Percentiles rank a stretch among this genome's conserved stretches.
Conservation (phyloP, 495 filamentous ascomycete species). For the Alectoria sarmentosa region DNA sequence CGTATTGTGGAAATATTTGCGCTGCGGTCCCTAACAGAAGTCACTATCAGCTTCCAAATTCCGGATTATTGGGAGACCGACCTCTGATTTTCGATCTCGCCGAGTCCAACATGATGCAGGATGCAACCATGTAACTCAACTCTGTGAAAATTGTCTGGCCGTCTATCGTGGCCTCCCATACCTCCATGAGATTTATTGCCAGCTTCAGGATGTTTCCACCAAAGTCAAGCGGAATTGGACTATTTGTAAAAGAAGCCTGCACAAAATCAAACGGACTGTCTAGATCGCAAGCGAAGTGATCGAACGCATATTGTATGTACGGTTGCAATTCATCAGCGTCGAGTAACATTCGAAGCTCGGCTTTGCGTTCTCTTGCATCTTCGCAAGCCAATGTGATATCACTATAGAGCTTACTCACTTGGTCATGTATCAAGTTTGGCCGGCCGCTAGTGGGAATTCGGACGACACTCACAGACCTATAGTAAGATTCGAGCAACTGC, state of each 20-base stretch:
- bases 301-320: conserved; percentile 46
- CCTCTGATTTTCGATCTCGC: conserved; percentile 39
- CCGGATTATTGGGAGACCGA: conserved; percentile 22
- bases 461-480: conserved; percentile 45
- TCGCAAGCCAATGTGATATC: conserved; percentile 36
- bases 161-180: conserved; percentile 25
- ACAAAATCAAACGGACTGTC: conserved; percentile 52
- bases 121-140: conserved; percentile 46
- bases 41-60: conserved; percentile 5
- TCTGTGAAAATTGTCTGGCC: conserved; percentile 38
- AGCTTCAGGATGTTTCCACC: conserved; percentile 48
- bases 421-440: conserved; percentile 40
- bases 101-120: conserved; percentile 47
- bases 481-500: conserved; percentile 48
- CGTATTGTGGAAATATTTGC: conserved; percentile 30
- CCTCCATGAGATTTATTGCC: conserved; percentile 39
- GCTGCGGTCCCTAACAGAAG: conserved; percentile 21
- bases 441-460: conserved; percentile 45
- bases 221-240: conserved; percentile 41
- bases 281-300: conserved; percentile 47
- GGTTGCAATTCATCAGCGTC: conserved; percentile 45
- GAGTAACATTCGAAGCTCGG: conserved; percentile 39
- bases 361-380: conserved; percentile 35
- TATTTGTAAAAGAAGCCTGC: conserved; percentile 39
- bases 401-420: conserved; percentile 41